These are phyloP conservation scores for Xylariaceae sp. DNA, from an alignment of 2,329 filamentous ascomycete genomes.

Conservation along the genomic window DNA sequence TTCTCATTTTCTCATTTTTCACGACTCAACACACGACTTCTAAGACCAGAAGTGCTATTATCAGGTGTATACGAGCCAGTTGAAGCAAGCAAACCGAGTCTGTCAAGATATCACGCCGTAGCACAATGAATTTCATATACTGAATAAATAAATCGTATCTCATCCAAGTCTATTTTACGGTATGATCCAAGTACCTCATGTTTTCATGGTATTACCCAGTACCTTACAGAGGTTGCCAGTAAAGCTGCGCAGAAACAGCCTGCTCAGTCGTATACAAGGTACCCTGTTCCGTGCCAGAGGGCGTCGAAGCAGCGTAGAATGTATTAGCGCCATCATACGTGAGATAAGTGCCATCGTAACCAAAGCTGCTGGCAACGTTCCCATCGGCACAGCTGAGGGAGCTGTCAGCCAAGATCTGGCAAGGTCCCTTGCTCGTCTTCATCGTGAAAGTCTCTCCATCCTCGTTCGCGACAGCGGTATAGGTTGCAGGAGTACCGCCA, in stretches of 20 bases:
- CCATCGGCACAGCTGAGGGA: conserved; percentile 13
- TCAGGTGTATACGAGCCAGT: too few species aligned
- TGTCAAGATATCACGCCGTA: too few species aligned
- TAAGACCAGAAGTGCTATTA: too few species aligned
- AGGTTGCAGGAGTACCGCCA: conserved; percentile 14
- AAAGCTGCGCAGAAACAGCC: conserved; percentile 12
- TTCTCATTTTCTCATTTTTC: too few species aligned
- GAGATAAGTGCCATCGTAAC: conserved; percentile 12
- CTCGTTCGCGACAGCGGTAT: conserved; percentile 8
- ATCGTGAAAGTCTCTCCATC: conserved; percentile 9
- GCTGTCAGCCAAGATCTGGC: conserved; percentile 8
- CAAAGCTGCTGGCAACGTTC: conserved; percentile 7
- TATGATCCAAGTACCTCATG: too few species aligned
- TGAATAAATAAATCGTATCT: too few species aligned
- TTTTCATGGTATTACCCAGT: too few species aligned
- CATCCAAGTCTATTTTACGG: too few species aligned
- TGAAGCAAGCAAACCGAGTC: too few species aligned
- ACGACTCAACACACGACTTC: too few species aligned
- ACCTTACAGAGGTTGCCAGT: conserved; percentile 9
- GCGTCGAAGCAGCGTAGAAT: conserved; percentile 12
- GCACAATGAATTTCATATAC: conserved; percentile 47
- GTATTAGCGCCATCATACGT: conserved; percentile 10
- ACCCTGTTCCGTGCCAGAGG: conserved; percentile 12
- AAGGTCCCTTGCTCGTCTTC: conserved; percentile 16
- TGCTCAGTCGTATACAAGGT: conserved; percentile 8